Evolutionary conservation across 2,329 filamentous ascomycete species (phyloP).

Genomic region (Trichoderma atroviride): DNA sequence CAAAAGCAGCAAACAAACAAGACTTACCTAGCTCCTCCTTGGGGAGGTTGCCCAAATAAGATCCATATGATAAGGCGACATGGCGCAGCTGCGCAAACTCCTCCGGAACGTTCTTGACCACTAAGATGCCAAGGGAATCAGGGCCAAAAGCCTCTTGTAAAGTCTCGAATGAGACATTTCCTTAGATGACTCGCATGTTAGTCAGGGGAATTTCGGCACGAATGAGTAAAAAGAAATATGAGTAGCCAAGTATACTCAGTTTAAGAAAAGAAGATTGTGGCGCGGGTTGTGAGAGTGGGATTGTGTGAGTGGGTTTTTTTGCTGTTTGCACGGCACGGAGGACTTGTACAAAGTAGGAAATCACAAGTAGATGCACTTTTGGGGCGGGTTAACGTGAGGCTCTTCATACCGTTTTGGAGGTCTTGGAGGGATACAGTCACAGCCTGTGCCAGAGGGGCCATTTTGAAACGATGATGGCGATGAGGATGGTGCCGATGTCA

Average conservation of each 20-base stretch:
- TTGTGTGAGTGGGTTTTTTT: neutral
- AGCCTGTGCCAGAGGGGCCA: constrained; percentile 54
- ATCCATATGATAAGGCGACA: constrained; percentile 80
- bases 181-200: constrained; percentile 49
- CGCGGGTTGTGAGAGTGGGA: neutral
- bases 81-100: constrained; percentile 73
- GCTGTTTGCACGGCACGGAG: neutral
- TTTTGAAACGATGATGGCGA: neutral
- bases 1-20: neutral
- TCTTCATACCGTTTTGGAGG: constrained; percentile 56
- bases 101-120: constrained; percentile 82
- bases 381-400: neutral
- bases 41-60: constrained; percentile 83
- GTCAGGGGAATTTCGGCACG: constrained; percentile 2
- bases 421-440: constrained; percentile 65
- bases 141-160: constrained; percentile 85
- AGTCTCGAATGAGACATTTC: constrained; percentile 66
- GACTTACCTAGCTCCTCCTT: constrained; percentile 67
- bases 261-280: neutral
- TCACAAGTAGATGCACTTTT: neutral
- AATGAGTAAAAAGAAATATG: neutral
- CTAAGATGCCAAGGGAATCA: constrained; percentile 84
- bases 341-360: constrained; percentile 4
- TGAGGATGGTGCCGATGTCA: neutral
- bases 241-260: neutral